Base-by-base conservation (phyloP, 2,329 filamentous ascomycete genomes). In the Aspergillus sp. region DNA sequence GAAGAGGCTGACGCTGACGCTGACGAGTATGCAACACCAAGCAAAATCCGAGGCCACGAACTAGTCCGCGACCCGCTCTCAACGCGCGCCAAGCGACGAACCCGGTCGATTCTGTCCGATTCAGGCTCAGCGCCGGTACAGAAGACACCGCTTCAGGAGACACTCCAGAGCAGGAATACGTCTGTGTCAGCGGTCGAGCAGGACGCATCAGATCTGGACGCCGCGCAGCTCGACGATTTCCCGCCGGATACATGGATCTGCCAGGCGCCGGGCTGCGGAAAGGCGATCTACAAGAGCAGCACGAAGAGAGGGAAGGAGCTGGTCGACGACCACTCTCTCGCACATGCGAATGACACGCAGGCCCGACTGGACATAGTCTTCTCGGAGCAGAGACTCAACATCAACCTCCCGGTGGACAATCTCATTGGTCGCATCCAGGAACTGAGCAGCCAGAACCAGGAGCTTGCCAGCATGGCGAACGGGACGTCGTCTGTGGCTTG, bases 361-460 rank as follows among this genome's bases (percentile, higher is more conserved):
- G 46, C 51, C 8, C 59, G 57, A 32, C 31, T 60, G 3, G 53
- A 57, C 29, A 45, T 60, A 6, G 57, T 60, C 8, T 45, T 57
- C 45, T 46, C 56, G 1, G 57, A 60, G 29, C 51, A 59, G 27
- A 45, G 46, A 16, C 47, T 57, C 3, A 60, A 59, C 35, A 36
- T 57, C 17, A 49, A 49, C 30, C 34, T 49, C 2, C 47, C 47
- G 6, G 54, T 60, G n/a, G 49, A 48, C 33, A 45, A 58, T 35
- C 49, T 60, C 14, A 37, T 60, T 15, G 48, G 36, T 32, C 49
- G 49, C 5, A 60, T 60, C 34, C 49, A 47, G 29, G 50, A 48
- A 29, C 40, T 52, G 36, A 50, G 49, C 3, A 27, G 43, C 2
- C 28, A 48, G 15, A 47, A 54, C 17, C 37, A 37, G 10, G 39